Base-by-base conservation (phyloP, 2,329 filamentous ascomycete genomes). In the Cylindrodendrum hubeiense region DNA sequence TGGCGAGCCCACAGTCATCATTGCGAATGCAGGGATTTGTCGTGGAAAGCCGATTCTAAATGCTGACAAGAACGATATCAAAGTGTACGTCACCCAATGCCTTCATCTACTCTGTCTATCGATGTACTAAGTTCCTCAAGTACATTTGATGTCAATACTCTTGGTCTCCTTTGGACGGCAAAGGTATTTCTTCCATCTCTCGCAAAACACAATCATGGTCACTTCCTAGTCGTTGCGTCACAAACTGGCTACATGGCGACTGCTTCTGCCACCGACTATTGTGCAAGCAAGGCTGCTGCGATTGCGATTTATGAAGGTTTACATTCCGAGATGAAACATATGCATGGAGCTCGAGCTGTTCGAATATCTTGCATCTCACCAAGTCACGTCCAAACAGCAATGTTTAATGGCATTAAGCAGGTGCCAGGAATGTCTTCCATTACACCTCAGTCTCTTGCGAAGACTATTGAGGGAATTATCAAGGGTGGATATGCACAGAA, bases 221-320 rank as follows among this genome's bases (percentile, higher is more conserved):
- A 89, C 80, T 74, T 90, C 47, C 85, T 90, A 46, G 89, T 87
- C 1, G 82, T 90, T 24, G 86, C 89, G 8, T 73, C 71, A 1
- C 79, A 86, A 46, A 88, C 88, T 0, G 85, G 84, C 21, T 89
- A 85, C 74, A 66, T 86, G 9, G 79, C 84, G 6, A 83, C 85
- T 0, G 85, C 87, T 1, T 82, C 82, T 60, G 84, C 90, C 79
- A 84, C 87, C 10, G 87, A 91, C 75, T 91, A 91, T 76, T 80
- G 81, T 0, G 82, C 85, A 3, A 84, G 82, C 56, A 91, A 91
- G 78, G 82, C 87, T 2, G 88, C 87, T 0, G 84, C 87, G 0
- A 73, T 89, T 1, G 77, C 85, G 10, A 87, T 91, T 77, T 88
- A 91, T 71, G 89, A 91, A 74, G 89, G 82, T 0, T 75, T 88